Evolutionary conservation across 768 basidiomycete genomes (phyloP), one percentile per base, ranked within the genome.

Genomic region (Boletus barrowsii): DNA sequence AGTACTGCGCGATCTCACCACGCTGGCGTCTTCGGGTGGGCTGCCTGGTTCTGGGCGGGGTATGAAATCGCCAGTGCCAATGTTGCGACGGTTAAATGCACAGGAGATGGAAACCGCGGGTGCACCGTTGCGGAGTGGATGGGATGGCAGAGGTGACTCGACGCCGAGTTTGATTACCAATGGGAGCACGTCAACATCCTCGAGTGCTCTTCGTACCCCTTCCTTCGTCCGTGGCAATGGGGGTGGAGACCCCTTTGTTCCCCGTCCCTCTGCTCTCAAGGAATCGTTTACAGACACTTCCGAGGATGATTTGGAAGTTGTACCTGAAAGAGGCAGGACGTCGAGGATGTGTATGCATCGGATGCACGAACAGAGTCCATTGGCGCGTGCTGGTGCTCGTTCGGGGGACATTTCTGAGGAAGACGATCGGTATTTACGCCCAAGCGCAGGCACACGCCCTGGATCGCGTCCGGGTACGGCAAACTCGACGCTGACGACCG

Each of bases 91-190:
- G 42, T 17, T 64, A 41, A 57, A 46, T 44, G 51, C 49, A 10
- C 66, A 55, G 42, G 60, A 51, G n/a, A 47, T 43, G 44, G 51
- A 39, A 6, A 39, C 50, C 3, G 41, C 22, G 10, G 47, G 53
- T 17, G n/a, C 29, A 4, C 44, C 47, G 9, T 42, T 36, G 15
- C 55, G 13, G 24, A 46, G n/a, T 37, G 45, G 33, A 10, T 55
- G 44, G 53, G 51, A 59, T 1, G n/a, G 30, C 0, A 37, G 17
- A 3, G 39, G 48, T 0, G 49, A 35, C 22, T 67, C 66, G 30
- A 68, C 64, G 10, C 66, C 66, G 3, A 67, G 66, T 49, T 47
- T 67, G 42, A 26, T 55, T 24, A 61, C 66, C n/a, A 61, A 36
- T 17, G 59, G 39, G 33, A 68, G 61, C 17, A 56, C 58, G 15